These are phyloP conservation scores for Yamadazyma oceani DNA, from an alignment of 1,139 yeast genomes.

Conservation along the genomic window DNA sequence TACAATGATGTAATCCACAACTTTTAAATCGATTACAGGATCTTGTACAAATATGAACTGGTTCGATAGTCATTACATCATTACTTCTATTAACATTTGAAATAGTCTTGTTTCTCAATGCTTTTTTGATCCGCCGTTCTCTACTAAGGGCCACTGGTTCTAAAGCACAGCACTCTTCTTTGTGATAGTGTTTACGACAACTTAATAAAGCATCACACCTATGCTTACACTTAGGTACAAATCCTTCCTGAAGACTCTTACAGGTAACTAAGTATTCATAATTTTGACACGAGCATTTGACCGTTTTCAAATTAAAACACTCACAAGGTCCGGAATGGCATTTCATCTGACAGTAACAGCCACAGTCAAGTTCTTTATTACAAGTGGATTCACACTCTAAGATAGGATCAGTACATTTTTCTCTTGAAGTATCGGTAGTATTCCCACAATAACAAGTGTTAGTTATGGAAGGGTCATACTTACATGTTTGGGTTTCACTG, in stretches of 20 bases:
- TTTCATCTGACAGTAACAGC: conserved; percentile 62
- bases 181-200: conserved; percentile 82
- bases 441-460: conserved; percentile 79
- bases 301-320: conserved; percentile 51
- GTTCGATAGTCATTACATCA: conserved; percentile 63
- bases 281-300: conserved; percentile 53
- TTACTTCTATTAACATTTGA: conserved; percentile 33
- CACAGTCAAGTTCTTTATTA: conserved; percentile 65
- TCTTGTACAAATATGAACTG: conserved; percentile 73
- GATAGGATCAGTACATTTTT: conserved; percentile 69
- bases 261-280: conserved; percentile 63
- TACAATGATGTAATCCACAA: conserved; percentile 77
- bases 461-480: conserved; percentile 56
- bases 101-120: conserved; percentile 41
- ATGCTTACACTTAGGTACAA: conserved; percentile 63
- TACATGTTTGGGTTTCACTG: conserved; percentile 51
- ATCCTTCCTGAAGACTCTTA: conserved; percentile 49
- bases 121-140: conserved; percentile 56
- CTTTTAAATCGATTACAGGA: conserved; percentile 64
- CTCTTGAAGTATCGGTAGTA: conserved; percentile 39
- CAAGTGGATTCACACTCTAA: conserved; percentile 72
- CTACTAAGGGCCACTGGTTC: conserved; percentile 65
- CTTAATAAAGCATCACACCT: conserved; percentile 75
- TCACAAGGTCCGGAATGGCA: conserved; percentile 83
- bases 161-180: conserved; percentile 64